phyloP scores from a whole-genome alignment of 1,284 basidiomycete species.

The Cerioporus squamosus region DNA sequence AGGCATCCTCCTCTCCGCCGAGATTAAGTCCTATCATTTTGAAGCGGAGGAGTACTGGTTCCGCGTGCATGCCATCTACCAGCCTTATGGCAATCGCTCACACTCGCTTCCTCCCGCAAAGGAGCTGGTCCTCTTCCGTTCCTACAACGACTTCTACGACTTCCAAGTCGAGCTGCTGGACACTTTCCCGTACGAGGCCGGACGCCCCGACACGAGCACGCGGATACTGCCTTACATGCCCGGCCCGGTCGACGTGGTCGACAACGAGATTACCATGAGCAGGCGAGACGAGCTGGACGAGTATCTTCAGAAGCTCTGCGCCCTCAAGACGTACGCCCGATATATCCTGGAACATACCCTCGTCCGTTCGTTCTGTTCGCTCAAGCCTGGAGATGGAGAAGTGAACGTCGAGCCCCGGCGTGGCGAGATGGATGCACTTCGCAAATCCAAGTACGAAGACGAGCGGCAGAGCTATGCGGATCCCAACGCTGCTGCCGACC shows the following conservation, averaged over 20 bases:
- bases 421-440: constrained; percentile 59
- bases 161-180: constrained; percentile 93
- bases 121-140: constrained; percentile 89
- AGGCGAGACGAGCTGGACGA: constrained; percentile 87
- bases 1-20: constrained; percentile 87
- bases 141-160: constrained; percentile 98
- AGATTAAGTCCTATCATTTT: constrained; percentile 94
- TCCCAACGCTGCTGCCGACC: constrained; percentile 32
- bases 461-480: constrained; percentile 32
- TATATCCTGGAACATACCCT: constrained; percentile 85
- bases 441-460: constrained; percentile 34
- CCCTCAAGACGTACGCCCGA: constrained; percentile 64
- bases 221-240: constrained; percentile 96
- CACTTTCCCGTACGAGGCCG: constrained; percentile 88
- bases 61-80: constrained; percentile 88
- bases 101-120: constrained; percentile 66
- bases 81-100: constrained; percentile 72
- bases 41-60: constrained; percentile 99
- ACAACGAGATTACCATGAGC: constrained; percentile 85
- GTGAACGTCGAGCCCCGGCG: constrained; percentile 63
- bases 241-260: constrained; percentile 85
- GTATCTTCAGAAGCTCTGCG: constrained; percentile 84
- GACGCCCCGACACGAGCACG: constrained; percentile 63
- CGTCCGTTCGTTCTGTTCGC: constrained; percentile 84
- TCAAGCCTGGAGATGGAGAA: constrained; percentile 88